Evolutionary conservation across 495 filamentous ascomycete species (phyloP).

Genomic region (Evernia prunastri): DNA sequence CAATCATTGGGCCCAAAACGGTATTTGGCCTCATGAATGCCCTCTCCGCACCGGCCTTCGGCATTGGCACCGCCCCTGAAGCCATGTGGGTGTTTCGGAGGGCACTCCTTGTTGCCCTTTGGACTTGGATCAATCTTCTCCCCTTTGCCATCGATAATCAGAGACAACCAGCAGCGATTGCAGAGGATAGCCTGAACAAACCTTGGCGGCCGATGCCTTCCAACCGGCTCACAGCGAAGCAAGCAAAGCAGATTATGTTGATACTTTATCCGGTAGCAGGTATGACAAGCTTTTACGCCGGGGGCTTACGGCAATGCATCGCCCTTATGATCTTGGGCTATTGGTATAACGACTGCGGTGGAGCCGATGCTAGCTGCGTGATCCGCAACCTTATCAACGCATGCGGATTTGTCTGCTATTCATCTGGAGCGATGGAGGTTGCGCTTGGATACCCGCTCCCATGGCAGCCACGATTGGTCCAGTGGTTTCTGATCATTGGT

Average conservation of each 20-base stretch:
- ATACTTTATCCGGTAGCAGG: slow-evolving; percentile 20
- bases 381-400: slow-evolving; percentile 34
- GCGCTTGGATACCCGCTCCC: slow-evolving; percentile 12
- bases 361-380: slow-evolving; percentile 24
- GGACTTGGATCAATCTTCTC: slow-evolving; percentile 34
- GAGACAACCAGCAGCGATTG: slow-evolving; percentile 24
- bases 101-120: slow-evolving; percentile 22
- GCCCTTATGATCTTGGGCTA: slow-evolving; percentile 27
- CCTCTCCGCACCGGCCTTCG: slow-evolving; percentile 20
- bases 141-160: slow-evolving; percentile 36
- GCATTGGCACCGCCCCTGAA: background rate
- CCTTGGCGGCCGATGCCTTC: slow-evolving; percentile 37
- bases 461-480: background rate
- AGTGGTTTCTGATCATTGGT: slow-evolving; percentile 41
- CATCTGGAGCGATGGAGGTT: slow-evolving; percentile 30
- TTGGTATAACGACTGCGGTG: slow-evolving; percentile 35
- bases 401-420: slow-evolving; percentile 28
- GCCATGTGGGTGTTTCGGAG: background rate
- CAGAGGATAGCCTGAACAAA: slow-evolving; percentile 35
- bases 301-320: slow-evolving; percentile 24
- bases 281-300: slow-evolving; percentile 16
- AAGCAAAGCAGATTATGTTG: slow-evolving; percentile 26
- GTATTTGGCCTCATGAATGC: slow-evolving; percentile 33
- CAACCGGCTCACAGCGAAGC: slow-evolving; percentile 19
- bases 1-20: slow-evolving; percentile 33